Evolutionary conservation across 176 grass and related monocot species (phyloP).

Genomic region (Triticum dicoccoides): DNA sequence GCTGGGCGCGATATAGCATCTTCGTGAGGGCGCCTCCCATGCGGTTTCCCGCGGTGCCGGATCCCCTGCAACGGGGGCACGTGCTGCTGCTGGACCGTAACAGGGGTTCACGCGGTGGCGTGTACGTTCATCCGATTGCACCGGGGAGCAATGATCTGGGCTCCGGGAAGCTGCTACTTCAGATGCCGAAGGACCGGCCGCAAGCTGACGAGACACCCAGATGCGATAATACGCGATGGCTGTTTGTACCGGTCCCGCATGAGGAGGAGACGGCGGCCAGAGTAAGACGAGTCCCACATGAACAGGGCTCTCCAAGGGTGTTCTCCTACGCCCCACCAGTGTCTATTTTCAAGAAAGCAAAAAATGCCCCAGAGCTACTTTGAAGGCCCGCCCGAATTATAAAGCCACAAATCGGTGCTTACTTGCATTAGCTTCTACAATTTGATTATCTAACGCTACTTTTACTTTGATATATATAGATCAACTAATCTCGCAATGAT

Average conservation of each 20-base stretch:
- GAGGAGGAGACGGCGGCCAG: background rate
- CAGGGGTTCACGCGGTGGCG: background rate
- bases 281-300: background rate
- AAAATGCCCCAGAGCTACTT: no score
- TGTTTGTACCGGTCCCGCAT: background rate
- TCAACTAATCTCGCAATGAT: no score
- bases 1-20: background rate
- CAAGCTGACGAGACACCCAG: background rate
- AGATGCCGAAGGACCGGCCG: background rate
- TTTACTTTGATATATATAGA: no score
- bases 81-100: background rate
- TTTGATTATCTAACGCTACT: no score
- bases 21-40: background rate
- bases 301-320: background rate
- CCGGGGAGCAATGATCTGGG: background rate
- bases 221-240: background rate
- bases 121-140: background rate
- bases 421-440: no score
- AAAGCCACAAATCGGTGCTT: no score
- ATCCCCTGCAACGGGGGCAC: background rate
- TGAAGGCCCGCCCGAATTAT: background rate
- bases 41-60: background rate
- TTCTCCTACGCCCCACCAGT: background rate
- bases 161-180: background rate
- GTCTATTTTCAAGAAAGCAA: no score